Evolutionary conservation across 2,329 filamentous ascomycete genomes (phyloP), one percentile per base, ranked within the genome.

Genomic region (Teratosphaeria epicoccoides): DNA sequence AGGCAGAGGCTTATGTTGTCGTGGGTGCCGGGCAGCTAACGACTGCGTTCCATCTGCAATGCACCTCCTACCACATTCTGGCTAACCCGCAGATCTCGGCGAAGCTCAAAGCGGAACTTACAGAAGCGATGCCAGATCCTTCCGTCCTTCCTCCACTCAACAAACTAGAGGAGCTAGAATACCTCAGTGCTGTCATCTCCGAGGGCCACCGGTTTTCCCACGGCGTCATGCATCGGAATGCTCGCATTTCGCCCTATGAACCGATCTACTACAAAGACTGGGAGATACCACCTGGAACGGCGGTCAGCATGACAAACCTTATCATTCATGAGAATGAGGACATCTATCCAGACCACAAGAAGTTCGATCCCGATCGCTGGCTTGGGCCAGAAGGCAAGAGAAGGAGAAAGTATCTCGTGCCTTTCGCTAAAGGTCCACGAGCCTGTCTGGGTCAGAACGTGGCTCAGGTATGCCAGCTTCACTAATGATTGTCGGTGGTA

Each of bases 1-100:
- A 66, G 28, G 70, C 74, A n/a, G 73, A 76, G 61, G 67, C 66
- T 1, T 67, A 71, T 56, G 67, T 68, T 0, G 62, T 76, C 49
- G 63, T 76, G 54, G 73, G 74, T 53, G 74, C 67, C 4, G 74
- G 73, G 6, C 65, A 66, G 14, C 71, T 76, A 51, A 76, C 73
- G 0, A 67, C 69, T 9, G 73, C 67, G 0, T 69, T 67, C 40
- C 64, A 71, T 2, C 56, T 75, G 9, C 68, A 69, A 60, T 56
- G 70, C 11, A 71, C 70, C 1, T 63, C 66, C 4, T 74, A 67
- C 54, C 61, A 74, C 48, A 47, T 75, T 26, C 59, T 74, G 5
- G 59, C 67, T 22, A 52, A 67, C 1, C 65, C 66, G 0, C 55
- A 61, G 1, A 54, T 67, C n/a, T 51, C 68, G 24, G 49, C 63